A percentile compares a stretch with the other conserved stretches of the same genome.
Conservation (phyloP, 1,284 basidiomycete genomes). For the Sporisorium reilianum region DNA sequence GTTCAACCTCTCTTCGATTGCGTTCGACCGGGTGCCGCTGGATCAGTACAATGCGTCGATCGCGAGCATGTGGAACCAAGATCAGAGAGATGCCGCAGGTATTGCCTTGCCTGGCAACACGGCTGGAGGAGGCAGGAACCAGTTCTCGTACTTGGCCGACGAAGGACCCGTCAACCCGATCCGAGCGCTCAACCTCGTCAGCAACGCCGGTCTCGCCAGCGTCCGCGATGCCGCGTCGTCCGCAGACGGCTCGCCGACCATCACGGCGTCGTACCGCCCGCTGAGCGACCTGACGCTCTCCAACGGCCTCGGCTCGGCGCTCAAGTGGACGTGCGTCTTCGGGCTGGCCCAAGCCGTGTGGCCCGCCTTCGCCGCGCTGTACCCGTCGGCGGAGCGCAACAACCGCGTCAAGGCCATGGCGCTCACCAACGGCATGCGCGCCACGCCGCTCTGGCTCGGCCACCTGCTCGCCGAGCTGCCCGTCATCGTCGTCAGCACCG, state of each 20-base stretch:
- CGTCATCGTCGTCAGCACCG: constrained; percentile 74
- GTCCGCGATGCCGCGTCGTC: constrained; percentile 8
- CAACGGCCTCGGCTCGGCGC: constrained; percentile 31
- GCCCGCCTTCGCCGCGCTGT: constrained; percentile 82
- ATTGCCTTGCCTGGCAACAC: constrained; percentile 18
- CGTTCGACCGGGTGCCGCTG: constrained; percentile 23
- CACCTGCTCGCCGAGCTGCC: constrained; percentile 80
- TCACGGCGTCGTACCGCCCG: constrained; percentile 24
- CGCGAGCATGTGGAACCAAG: constrained; percentile 10
- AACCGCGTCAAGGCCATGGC: constrained; percentile 82
- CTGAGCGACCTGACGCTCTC: constrained; percentile 33
- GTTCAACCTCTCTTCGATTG: constrained; percentile 23
- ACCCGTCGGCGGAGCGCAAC: constrained; percentile 78
- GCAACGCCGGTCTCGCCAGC: constrained; percentile 35
- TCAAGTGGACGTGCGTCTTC: constrained; percentile 45
- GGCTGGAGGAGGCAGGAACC: constrained; percentile 9
- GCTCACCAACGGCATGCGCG: constrained; percentile 80
- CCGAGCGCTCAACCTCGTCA: constrained; percentile 34
- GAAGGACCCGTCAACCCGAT: constrained; percentile 21
- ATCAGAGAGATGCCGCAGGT: constrained; percentile 19
- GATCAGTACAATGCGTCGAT: constrained; percentile 24
- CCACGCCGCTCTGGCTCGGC: constrained; percentile 81
- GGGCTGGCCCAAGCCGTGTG: constrained; percentile 75
- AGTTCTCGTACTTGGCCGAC: constrained; percentile 36
- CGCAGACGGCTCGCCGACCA: constrained; percentile 26